Conservation (phyloP, 1,284 basidiomycete species). For the Tilletiaria anomala region DNA sequence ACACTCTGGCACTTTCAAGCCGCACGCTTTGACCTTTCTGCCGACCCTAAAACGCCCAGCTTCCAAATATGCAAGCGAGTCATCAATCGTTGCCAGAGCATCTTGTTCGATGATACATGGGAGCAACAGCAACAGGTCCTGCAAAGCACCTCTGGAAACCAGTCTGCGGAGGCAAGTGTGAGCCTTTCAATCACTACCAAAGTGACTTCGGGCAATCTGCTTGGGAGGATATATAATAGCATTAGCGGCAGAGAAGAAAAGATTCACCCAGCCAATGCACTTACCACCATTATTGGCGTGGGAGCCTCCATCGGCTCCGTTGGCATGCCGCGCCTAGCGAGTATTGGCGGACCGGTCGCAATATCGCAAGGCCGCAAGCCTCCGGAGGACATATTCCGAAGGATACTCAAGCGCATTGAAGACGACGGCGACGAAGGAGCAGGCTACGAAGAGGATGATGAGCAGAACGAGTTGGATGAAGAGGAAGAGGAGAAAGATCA, state of each 20-base stretch:
- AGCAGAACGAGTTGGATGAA: not conserved
- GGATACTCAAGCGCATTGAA: not conserved
- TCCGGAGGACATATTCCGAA: conserved; percentile 19
- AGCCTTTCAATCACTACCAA: too few relatives aligned
- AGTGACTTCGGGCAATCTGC: too few relatives aligned
- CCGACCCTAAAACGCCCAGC: conserved; percentile 52
- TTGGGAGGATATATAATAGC: too few relatives aligned
- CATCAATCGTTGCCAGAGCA: conserved; percentile 82
- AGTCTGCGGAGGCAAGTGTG: conserved; percentile 44
- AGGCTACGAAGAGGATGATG: conserved; percentile 14
- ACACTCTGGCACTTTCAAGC: conserved; percentile 39
- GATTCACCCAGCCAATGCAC: conserved; percentile 18
- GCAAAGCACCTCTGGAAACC: conserved; percentile 51
- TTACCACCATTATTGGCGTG: conserved; percentile 70
- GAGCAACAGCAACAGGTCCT: too few relatives aligned
- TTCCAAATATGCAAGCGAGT: conserved; percentile 86
- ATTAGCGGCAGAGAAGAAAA: conserved; percentile 3
- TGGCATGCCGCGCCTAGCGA: too few relatives aligned
- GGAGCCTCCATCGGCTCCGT: too few relatives aligned
- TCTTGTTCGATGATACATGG: conserved; percentile 92
- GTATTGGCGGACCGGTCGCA: conserved; percentile 68
- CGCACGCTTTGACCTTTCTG: conserved; percentile 27
- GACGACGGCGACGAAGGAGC: conserved; percentile 13
- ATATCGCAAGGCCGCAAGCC: conserved; percentile 67
- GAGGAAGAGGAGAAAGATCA: too few relatives aligned